A percentile compares a stretch with the other conserved stretches of the same genome.
These are phyloP conservation scores for Candida ipomoeae DNA, from an alignment of 805 yeast species.

Conservation along the genomic window DNA sequence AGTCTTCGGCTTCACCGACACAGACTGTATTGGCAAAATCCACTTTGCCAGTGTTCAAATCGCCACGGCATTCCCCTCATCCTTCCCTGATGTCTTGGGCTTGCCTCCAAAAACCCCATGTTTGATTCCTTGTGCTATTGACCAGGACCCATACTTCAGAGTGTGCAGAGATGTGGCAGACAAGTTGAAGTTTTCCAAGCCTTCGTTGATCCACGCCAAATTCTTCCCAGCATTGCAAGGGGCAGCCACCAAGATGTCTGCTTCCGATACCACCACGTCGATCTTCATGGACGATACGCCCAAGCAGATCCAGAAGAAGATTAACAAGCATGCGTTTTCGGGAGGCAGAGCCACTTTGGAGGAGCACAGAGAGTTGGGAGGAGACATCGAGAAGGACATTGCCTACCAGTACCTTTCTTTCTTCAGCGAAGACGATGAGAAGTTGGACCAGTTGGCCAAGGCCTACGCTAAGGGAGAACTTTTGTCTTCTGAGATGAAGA, in stretches of 20 bases:
- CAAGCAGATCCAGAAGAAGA: slow-evolving; percentile 86
- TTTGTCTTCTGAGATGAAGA: slow-evolving; percentile 90
- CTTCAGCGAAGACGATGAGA: slow-evolving; percentile 84
- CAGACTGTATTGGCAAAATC: slow-evolving; percentile 89
- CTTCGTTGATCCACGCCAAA: slow-evolving; percentile 86
- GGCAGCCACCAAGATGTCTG: slow-evolving; percentile 93
- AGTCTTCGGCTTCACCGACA: slow-evolving; percentile 92
- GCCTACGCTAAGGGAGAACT: slow-evolving; percentile 76
- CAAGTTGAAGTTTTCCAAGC: slow-evolving; percentile 85
- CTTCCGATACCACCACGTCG: slow-evolving; percentile 84
- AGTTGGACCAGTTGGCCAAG: slow-evolving; percentile 56
- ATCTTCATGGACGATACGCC: slow-evolving; percentile 95
- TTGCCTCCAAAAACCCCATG: slow-evolving; percentile 88
- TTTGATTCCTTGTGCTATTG: slow-evolving; percentile 97
- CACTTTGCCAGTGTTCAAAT: slow-evolving; percentile 97
- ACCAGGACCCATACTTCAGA: slow-evolving; percentile 97
- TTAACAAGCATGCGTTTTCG: slow-evolving; percentile 93
- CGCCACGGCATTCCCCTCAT: slow-evolving; percentile 91
- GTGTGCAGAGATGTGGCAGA: slow-evolving; percentile 97
- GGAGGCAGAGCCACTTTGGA: slow-evolving; percentile 89
- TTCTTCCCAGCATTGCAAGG: slow-evolving; percentile 99
- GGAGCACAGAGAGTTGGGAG: slow-evolving; percentile 87
- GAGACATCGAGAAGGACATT: slow-evolving; percentile 93
- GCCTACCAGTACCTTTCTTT: slow-evolving; percentile 90
- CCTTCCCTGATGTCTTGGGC: slow-evolving; percentile 91